Conservation (phyloP, 2,329 filamentous ascomycete species). For the Venturiaceae sp. region DNA sequence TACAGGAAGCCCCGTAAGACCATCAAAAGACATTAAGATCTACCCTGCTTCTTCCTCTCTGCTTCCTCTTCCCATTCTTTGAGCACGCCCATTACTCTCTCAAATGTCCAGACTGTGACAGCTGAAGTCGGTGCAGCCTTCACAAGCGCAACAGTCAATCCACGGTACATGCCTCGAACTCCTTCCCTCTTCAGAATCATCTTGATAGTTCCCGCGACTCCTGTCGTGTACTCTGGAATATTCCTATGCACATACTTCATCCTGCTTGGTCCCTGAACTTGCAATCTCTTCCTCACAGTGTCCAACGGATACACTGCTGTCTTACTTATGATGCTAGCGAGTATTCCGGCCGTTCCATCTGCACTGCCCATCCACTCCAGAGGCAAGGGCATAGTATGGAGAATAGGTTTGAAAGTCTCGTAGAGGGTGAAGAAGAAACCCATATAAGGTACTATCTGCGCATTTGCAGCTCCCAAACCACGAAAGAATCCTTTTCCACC, state of each 20-base stretch:
- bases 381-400: slow-evolving; percentile 41
- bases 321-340: slow-evolving; percentile 75
- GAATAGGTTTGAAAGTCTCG: slow-evolving; percentile 53
- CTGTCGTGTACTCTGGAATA: slow-evolving; percentile 70
- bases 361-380: slow-evolving; percentile 58
- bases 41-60: background rate
- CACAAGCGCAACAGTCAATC: slow-evolving; percentile 76
- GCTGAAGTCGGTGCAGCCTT: slow-evolving; percentile 93
- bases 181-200: slow-evolving; percentile 67
- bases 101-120: slow-evolving; percentile 92
- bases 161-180: slow-evolving; percentile 71
- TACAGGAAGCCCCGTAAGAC: background rate
- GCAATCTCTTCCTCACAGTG: slow-evolving; percentile 81
- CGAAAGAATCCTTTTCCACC: slow-evolving; percentile 77
- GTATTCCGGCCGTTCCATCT: slow-evolving; percentile 72
- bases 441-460: slow-evolving; percentile 93
- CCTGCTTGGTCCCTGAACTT: slow-evolving; percentile 88
- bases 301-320: slow-evolving; percentile 89
- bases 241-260: slow-evolving; percentile 71
- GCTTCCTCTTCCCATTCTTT: slow-evolving; percentile 13
- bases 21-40: background rate
- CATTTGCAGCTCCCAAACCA: slow-evolving; percentile 70
- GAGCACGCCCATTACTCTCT: slow-evolving; percentile 58
- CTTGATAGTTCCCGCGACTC: slow-evolving; percentile 55
- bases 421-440: slow-evolving; percentile 90